Evolutionary conservation across 2,329 filamentous ascomycete genomes (phyloP).

Genomic region (Penicillium digitatum): DNA sequence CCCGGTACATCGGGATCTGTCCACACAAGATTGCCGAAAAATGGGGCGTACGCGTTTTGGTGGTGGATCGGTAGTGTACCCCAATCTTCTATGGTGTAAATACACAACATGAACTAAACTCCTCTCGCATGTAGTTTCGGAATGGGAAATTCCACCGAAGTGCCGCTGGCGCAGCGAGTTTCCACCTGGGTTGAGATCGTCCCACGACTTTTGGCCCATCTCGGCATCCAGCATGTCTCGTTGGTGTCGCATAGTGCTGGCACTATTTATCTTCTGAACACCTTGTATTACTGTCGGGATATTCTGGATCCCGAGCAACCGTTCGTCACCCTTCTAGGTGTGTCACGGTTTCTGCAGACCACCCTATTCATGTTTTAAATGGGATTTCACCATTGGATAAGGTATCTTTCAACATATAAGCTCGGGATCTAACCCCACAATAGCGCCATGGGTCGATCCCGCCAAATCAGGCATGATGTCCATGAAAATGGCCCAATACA

Average conservation of each 20-base stretch:
- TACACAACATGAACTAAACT: neutral
- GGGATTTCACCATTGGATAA: neutral
- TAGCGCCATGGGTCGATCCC: slow-evolving; percentile 45
- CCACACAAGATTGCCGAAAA: slow-evolving; percentile 3
- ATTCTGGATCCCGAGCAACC: slow-evolving; percentile 24
- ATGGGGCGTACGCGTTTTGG: slow-evolving; percentile 3
- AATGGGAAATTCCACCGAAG: slow-evolving; percentile 44
- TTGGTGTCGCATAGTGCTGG: slow-evolving; percentile 43
- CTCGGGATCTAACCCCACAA: slow-evolving; percentile 19
- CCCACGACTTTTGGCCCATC: slow-evolving; percentile 35
- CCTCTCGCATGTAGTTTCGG: slow-evolving; percentile 33
- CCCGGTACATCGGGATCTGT: slow-evolving; percentile 1
- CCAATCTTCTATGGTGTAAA: neutral
- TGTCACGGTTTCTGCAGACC: neutral
- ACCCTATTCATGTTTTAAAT: neutral
- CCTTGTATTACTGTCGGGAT: slow-evolving; percentile 32
- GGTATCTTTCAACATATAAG: neutral
- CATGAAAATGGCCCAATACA: slow-evolving; percentile 26
- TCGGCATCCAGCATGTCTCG: slow-evolving; percentile 39
- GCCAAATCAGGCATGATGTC: slow-evolving; percentile 33
- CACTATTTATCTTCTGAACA: slow-evolving; percentile 44
- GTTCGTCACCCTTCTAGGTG: neutral
- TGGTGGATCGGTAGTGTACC: slow-evolving; percentile 4
- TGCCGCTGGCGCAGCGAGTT: slow-evolving; percentile 36
- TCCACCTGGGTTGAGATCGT: slow-evolving; percentile 42